These are phyloP conservation scores for Silene noctiflora DNA, from an alignment of 179 eudicot genomes.

Conservation along the genomic window DNA sequence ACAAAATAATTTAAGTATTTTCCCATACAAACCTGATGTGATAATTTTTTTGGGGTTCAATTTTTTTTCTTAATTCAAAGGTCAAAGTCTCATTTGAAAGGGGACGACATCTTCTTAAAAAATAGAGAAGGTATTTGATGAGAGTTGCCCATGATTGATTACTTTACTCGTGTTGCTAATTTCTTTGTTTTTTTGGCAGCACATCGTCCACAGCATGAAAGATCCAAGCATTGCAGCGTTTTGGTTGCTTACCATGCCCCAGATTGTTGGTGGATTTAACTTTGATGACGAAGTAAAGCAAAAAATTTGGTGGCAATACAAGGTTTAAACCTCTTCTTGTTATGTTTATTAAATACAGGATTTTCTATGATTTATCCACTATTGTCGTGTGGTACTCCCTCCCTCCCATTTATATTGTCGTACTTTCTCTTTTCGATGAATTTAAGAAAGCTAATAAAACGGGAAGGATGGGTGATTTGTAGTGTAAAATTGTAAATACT, in stretches of 20 bases:
- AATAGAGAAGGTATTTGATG: too few relatives aligned
- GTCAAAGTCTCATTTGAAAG: not conserved
- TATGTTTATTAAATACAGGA: not conserved
- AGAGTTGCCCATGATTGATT: too few relatives aligned
- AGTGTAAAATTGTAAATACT: too few relatives aligned
- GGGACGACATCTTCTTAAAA: too few relatives aligned
- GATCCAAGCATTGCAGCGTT: constrained; percentile 97
- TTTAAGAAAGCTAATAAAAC: too few relatives aligned
- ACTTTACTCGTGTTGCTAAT: constrained; percentile 9
- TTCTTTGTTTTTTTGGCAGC: constrained; percentile 46
- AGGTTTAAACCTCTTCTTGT: constrained; percentile 40
- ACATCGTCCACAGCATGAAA: constrained; percentile 80
- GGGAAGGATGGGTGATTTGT: too few relatives aligned
- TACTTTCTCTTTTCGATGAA: too few relatives aligned
- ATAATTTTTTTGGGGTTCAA: too few relatives aligned
- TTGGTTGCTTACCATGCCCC: constrained; percentile 95
- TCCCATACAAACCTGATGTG: too few relatives aligned
- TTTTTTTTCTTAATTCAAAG: not conserved
- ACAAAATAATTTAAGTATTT: too few relatives aligned
- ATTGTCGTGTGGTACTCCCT: not conserved
- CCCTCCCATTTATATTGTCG: too few relatives aligned
- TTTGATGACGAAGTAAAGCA: constrained; percentile 85
- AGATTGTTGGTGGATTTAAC: constrained; percentile 83
- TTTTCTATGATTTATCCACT: not conserved
- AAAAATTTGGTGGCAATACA: constrained; percentile 96